Conservation (phyloP, 768 basidiomycete species). For the Pleurotus eryngii region DNA sequence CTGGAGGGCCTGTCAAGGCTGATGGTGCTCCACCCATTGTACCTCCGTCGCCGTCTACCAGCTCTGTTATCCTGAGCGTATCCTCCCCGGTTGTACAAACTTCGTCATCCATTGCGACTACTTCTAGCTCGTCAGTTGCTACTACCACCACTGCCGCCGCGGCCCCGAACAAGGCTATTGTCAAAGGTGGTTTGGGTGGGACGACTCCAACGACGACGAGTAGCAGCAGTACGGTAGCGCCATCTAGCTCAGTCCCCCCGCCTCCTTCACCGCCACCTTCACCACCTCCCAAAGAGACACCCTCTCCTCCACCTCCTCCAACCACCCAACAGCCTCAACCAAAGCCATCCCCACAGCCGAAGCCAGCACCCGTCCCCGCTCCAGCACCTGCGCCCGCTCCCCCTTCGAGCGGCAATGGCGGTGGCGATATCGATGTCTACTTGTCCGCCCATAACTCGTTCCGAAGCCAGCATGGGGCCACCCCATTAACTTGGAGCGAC, state of each 20-base stretch:
- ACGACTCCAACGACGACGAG: conserved; percentile 13
- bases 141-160: conserved; percentile 16
- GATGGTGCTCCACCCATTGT: conserved; percentile 7
- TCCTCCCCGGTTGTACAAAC: conserved; percentile 8
- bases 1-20: conserved; percentile 3
- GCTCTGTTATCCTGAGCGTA: conserved; percentile 9
- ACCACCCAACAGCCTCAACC: conserved; percentile 13
- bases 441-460: conserved; percentile 60
- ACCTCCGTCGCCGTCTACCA: conserved; percentile 5
- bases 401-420: conserved; percentile 10
- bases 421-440: conserved; percentile 48
- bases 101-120: conserved; percentile 12
- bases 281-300: conserved; percentile 7
- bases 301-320: not conserved
- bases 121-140: conserved; percentile 11
- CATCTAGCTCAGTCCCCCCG: not conserved
- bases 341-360: conserved; percentile 7
- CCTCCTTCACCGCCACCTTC: conserved; percentile 11
- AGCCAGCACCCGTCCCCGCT: conserved; percentile 12
- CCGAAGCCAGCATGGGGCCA: conserved; percentile 63
- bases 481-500: conserved; percentile 60
- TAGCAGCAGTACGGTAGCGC: conserved; percentile 5
- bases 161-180: conserved; percentile 7
- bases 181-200: conserved; percentile 9
- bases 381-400: conserved; percentile 7